A percentile compares a stretch with the other conserved stretches of the same genome.
These are phyloP conservation scores for Fermentozyma sake DNA, from an alignment of 1,139 yeast genomes.

Conservation along the genomic window DNA sequence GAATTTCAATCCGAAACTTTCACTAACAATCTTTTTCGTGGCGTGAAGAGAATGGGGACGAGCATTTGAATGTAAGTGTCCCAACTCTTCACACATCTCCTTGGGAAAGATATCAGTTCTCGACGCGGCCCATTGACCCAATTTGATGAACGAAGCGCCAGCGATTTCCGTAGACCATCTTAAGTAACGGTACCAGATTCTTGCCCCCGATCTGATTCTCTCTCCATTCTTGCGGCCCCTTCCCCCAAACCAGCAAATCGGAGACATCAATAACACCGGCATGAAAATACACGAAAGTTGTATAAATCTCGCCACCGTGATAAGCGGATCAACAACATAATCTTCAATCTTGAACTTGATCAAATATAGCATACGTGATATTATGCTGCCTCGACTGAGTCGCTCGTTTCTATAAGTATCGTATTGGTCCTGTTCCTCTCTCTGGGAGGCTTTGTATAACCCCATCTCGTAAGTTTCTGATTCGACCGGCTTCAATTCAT, in stretches of 20 bases:
- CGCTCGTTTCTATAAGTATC: conserved; percentile 17
- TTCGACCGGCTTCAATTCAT: conserved; percentile 38
- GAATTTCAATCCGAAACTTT: conserved; percentile 58
- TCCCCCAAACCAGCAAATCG: conserved; percentile 62
- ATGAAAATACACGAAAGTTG: conserved; percentile 63
- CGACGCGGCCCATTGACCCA: conserved; percentile 99
- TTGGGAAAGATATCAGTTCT: conserved; percentile 88
- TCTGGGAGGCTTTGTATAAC: conserved; percentile 56
- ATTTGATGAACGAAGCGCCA: conserved; percentile 91
- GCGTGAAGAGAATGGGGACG: conserved; percentile 62
- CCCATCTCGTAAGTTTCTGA: conserved; percentile 72
- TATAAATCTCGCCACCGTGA: conserved; percentile 63
- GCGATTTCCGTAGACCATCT: conserved; percentile 74
- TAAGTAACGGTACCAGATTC: conserved; percentile 66
- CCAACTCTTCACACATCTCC: conserved; percentile 73
- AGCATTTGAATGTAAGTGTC: conserved; percentile 78
- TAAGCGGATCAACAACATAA: conserved; percentile 61
- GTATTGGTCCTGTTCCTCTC: conserved; percentile 36
- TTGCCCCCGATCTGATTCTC: conserved; percentile 55
- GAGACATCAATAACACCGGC: conserved; percentile 65
- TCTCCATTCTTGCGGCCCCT: conserved; percentile 27
- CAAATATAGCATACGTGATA: conserved; percentile 27
- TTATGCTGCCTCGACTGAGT: conserved; percentile 19
- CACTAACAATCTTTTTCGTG: conserved; percentile 55
- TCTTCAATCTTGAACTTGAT: conserved; percentile 45